Conservation (phyloP, 139 green algal species). For the Chlamydomonas eustigma region DNA sequence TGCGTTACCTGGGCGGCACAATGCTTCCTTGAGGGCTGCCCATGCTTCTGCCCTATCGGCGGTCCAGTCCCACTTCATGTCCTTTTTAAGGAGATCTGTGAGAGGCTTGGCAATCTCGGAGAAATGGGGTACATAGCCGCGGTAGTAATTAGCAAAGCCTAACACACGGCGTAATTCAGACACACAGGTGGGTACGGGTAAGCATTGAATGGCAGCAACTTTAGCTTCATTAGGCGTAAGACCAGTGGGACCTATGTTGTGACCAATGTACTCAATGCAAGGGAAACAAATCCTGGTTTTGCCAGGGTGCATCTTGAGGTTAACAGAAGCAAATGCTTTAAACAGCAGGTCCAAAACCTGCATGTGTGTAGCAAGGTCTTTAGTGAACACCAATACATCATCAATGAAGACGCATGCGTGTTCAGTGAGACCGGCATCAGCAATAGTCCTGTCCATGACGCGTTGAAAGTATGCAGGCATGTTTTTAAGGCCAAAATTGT, state of each 20-base stretch:
- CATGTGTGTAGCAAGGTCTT: neutral
- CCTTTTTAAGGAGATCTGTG: constrained; percentile 23
- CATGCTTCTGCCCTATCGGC: constrained; percentile 12
- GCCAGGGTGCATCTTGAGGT: neutral
- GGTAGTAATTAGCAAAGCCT: constrained; percentile 47
- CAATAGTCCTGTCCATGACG: too few relatives aligned
- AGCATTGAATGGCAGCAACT: constrained; percentile 17
- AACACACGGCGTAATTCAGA: constrained; percentile 22
- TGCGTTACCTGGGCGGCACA: neutral
- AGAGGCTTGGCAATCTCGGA: constrained; percentile 27
- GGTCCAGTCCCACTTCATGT: constrained; percentile 14
- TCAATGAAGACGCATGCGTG: neutral
- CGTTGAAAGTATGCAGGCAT: too few relatives aligned
- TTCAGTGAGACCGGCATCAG: too few relatives aligned
- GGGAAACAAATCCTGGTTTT: neutral
- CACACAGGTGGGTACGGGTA: constrained; percentile 25
- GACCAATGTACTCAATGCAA: neutral
- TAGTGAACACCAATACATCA: neutral
- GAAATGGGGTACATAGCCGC: constrained; percentile 34
- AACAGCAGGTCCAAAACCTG: neutral
- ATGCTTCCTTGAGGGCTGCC: constrained; percentile 4
- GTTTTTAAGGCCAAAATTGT: too few relatives aligned
- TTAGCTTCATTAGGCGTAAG: neutral
- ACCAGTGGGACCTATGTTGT: neutral
- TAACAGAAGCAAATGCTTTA: constrained; percentile 2